Base-by-base conservation (phyloP, 768 basidiomycete species). In the Amanita jacksonii region DNA sequence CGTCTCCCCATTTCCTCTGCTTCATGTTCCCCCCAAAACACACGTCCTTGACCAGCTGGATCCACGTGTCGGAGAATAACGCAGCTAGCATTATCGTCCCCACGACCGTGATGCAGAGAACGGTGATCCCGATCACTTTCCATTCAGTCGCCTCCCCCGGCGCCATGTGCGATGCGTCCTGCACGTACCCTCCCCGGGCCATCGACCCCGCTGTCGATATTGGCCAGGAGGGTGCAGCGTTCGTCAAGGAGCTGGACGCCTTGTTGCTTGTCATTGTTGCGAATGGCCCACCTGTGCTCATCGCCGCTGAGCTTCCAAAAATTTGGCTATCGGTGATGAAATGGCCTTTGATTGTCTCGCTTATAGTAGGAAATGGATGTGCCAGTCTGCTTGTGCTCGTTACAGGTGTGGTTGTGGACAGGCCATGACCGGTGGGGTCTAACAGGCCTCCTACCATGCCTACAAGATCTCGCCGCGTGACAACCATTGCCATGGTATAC, bases 61-160 rank as follows among this genome's bases (percentile, higher is more conserved):
- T 78, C 71, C 81, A 79, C 27, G 76, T 70, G 61, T 87, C 82
- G 60, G 83, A 85, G 61, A 80, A 85, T 22, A 79, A 70, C 43
- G 77, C 62, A 6, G 70, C 62, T 38, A 84, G 65, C 50, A 81
- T 69, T 39, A 72, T 60, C 2, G 64, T 66, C 20, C 69, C 78
- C 41, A 85, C 63, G 28, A 74, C 66, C 38, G 69, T 77, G 52
- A 86, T 67, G n/a, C 71, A 66, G 48, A 83, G 73, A 44, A 83
- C 69, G 9, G 72, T 69, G 46, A 85, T 73, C 15, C 84, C 83
- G 41, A 85, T 70, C 35, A 81, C 70, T 59, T 81, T 80, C 82
- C 82, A 85, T 54, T 74, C 63, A 22, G 66, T 69, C 16, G 70
- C 62, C 53, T 71, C 74, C 15, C 57, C 65, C 12, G 63, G 63